phyloP scores from a whole-genome alignment of 1,284 basidiomycete genomes.

The Somion occarium region DNA sequence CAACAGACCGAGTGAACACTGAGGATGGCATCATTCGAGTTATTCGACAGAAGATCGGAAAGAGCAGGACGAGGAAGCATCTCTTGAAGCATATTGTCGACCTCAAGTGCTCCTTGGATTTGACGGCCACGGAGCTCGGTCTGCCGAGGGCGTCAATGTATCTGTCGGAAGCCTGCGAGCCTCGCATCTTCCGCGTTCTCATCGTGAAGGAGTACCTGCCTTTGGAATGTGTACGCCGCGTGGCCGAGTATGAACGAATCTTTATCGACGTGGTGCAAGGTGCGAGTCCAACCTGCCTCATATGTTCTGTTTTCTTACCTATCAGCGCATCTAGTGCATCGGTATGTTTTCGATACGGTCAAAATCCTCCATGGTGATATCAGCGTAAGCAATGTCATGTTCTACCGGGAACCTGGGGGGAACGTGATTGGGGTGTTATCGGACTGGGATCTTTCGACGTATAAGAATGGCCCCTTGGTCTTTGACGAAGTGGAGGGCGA shows the following conservation, averaged over 20 bases:
- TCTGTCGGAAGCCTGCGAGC: neutral
- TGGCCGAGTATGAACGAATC: neutral
- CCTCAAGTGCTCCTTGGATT: neutral
- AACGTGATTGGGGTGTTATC: conserved; percentile 7
- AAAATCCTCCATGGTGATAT: conserved; percentile 23
- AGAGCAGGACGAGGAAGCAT: neutral
- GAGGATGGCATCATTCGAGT: neutral
- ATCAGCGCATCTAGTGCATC: neutral
- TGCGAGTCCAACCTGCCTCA: too few relatives aligned
- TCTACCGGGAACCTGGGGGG: conserved; percentile 1
- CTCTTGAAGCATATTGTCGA: conserved; percentile 1
- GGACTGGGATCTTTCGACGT: conserved; percentile 9
- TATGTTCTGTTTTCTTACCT: neutral
- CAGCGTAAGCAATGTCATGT: conserved; percentile 27
- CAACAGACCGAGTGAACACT: neutral
- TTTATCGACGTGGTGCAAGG: neutral
- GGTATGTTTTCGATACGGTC: neutral
- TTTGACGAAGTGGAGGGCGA: neutral
- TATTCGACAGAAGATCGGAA: neutral
- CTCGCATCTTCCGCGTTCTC: neutral
- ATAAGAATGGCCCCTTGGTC: neutral
- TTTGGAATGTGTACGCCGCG: neutral
- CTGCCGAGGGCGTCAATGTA: conserved; percentile 1
- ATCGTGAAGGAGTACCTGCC: neutral
- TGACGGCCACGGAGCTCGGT: neutral